A percentile compares a stretch with the other conserved stretches of the same genome.
These are phyloP conservation scores for Colletotrichum agaves DNA, from an alignment of 2,329 filamentous ascomycete genomes.

Conservation along the genomic window DNA sequence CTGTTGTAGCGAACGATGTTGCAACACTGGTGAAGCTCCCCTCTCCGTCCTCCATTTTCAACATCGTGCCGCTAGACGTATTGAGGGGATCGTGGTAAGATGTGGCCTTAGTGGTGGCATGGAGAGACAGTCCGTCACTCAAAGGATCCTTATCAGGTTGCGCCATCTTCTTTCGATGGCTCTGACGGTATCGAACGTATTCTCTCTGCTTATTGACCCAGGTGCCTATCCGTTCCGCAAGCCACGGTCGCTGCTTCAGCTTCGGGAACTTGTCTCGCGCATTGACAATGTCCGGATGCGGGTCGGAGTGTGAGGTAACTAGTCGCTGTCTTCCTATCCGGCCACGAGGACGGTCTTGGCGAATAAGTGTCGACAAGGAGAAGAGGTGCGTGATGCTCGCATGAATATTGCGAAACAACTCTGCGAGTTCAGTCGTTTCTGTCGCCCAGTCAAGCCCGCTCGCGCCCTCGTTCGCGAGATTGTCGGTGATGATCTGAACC, in stretches of 20 bases:
- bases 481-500: neutral
- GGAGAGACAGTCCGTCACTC: neutral
- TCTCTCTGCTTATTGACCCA: neutral
- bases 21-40: slow-evolving; percentile 6
- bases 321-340: neutral
- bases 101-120: slow-evolving; percentile 12
- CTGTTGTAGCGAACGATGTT: slow-evolving; percentile 13
- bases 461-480: no score
- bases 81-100: neutral
- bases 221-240: slow-evolving; percentile 1
- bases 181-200: slow-evolving; percentile 16
- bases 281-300: neutral
- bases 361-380: slow-evolving; percentile 1
- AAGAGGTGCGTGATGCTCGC: slow-evolving; percentile 16
- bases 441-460: neutral
- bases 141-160: neutral
- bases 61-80: neutral
- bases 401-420: slow-evolving; percentile 8
- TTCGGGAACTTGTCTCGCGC: slow-evolving; percentile 17
- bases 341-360: slow-evolving; percentile 9
- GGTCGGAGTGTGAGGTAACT: neutral
- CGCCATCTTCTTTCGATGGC: neutral
- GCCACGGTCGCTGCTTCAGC: slow-evolving; percentile 2
- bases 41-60: neutral
- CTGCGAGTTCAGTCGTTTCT: slow-evolving; percentile 3